phyloP scores from a whole-genome alignment of 352 stramenopile genomes.

The Blastocystis sp. region DNA sequence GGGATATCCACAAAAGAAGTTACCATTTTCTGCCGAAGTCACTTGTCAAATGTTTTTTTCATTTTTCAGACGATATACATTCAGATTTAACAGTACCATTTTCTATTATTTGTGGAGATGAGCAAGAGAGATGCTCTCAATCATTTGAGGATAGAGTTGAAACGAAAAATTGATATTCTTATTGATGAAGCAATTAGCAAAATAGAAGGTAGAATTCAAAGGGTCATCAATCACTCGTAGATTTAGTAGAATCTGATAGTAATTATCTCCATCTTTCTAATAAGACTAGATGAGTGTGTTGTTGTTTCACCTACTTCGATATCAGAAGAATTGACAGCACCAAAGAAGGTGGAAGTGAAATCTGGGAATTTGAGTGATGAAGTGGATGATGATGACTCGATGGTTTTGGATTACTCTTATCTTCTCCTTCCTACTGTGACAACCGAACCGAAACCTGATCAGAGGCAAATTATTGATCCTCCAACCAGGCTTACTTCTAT shows the following conservation, averaged over 20 bases:
- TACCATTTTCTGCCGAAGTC: conserved; percentile 1
- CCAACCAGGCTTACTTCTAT: too few relatives aligned
- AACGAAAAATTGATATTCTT: background rate
- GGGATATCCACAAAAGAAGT: background rate
- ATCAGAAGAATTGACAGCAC: background rate
- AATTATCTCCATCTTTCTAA: background rate
- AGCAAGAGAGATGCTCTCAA: background rate
- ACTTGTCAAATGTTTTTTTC: background rate
- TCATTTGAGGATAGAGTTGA: conserved; percentile 1
- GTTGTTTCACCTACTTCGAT: background rate
- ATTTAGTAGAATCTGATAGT: background rate
- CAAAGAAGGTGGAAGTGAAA: background rate
- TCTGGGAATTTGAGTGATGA: background rate
- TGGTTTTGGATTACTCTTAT: conserved; percentile 4
- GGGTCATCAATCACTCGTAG: background rate
- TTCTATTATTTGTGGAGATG: background rate
- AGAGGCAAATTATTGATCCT: background rate
- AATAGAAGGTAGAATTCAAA: background rate
- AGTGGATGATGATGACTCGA: background rate
- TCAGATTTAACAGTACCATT: background rate
- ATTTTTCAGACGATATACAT: background rate
- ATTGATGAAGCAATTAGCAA: conserved; percentile 13
- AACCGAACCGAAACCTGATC: background rate
- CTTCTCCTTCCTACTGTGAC: background rate
- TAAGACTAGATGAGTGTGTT: background rate